Base-by-base conservation (phyloP, 371 early-diverging fungal species). In the Dinochytrium kinnereticum region DNA sequence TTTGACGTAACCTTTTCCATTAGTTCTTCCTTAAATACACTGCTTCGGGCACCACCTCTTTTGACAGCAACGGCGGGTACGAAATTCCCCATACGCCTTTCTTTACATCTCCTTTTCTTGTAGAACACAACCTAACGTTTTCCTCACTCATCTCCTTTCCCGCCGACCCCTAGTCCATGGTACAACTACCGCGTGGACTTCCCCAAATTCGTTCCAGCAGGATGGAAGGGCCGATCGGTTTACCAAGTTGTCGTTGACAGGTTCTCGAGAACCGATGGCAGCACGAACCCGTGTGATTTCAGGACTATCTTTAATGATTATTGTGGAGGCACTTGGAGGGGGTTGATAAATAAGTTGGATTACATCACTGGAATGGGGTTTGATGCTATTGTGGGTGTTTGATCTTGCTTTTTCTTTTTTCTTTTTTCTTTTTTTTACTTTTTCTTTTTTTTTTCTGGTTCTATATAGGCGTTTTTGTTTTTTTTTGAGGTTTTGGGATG, bases 311-410 rank as follows among this genome's bases (percentile, higher is more conserved):
- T 10, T 28, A 26, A 71, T 77, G 36, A 38, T 79, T 84, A 86
- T 53, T 86, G 86, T 71, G 86, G 86, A 30, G 84, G 86, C 24
- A 81, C 65, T 0, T 86, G 75, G 72, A 36, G 76, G 68, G 86
- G 84, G 26, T 72, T 86, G 24, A 72, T 49, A 30, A 69, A 77
- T 21, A 72, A 82, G 19, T 72, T 86, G 37, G 79, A 79, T 65
- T 84, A 84, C 69, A 81, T 85, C 51, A 30, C 74, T 24, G 67
- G 72, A 13, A 76, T 86, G 80, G 84, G 85, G 0, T 83, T 85
- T 69, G 81, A 86, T 68, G 86, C 86, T n/a, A 81, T 85, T 15
- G n/a, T n/a, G n/a, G n/a, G n/a, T n/a, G n/a, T n/a, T n/a, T n/a
- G n/a, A n/a, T n/a, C n/a, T n/a, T n/a, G n/a, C n/a, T n/a, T n/a